Base-by-base conservation (phyloP, 2,329 filamentous ascomycete genomes). In the Scopulariopsis brevicaulis region DNA sequence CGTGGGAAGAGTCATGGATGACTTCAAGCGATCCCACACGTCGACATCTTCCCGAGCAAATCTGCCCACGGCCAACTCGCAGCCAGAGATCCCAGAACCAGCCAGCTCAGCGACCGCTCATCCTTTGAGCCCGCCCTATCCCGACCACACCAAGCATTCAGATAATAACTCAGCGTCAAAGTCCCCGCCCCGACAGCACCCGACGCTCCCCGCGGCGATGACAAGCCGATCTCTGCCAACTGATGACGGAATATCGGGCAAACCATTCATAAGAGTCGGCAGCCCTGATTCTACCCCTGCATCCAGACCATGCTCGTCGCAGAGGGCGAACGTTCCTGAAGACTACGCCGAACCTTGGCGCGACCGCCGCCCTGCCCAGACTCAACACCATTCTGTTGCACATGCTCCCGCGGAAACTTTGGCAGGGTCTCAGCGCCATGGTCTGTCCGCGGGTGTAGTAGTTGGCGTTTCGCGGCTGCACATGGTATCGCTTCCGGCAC, bases 391-490 rank as follows among this genome's bases (percentile, higher is more conserved):
- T 22, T 2, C 46, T 10, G 10, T 6, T 50, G 20, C 46, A 11
- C 46, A 24, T 6, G 22, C 20, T 22, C 46, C 20, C n/a, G 20
- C 46, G 11, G 46, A 50, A 14, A 50, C n/a, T 2, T 22, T 20
- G 22, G 5, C 3, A 50, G 46, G 22, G 7, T 14, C 46, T 6
- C 46, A 22, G 20, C 20, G 7, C 20, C 20, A 50, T 22, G 7
- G 12, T 50, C n/a, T 50, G 8, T 50, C 46, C 4, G 46, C 35
- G 15, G 84, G 87, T 59, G 85, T 97, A 2, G 84, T 91, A 3
- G 93, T 97, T 1, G 94, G 94, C 0, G 78, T 94, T 6, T 96
- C 92, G n/a, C 82, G 91, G 63, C 76, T 99, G 59, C 93, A 99
- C 68, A 82, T 92, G 65, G 93, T 97, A 1, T 85, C 89, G 59